A percentile compares a stretch with the other conserved stretches of the same genome.
phyloP scores from a whole-genome alignment of 805 yeast genomes.

The Candida suzukii region DNA sequence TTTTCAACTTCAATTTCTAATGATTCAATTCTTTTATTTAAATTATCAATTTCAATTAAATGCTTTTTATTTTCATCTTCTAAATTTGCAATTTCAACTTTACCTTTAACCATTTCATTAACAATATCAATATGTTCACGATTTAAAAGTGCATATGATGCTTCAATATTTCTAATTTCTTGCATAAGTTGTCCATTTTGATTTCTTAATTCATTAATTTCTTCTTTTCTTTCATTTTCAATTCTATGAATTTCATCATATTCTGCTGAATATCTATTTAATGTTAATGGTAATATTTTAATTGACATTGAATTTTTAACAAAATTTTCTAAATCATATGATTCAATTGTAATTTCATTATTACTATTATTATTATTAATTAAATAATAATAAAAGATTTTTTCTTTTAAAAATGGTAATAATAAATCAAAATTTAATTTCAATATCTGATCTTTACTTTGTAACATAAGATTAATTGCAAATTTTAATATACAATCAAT shows the following conservation, averaged over 20 bases:
- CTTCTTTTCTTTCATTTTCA: constrained; percentile 60
- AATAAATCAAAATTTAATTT: constrained; percentile 68
- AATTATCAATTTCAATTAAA: constrained; percentile 38
- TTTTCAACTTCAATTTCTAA: constrained; percentile 27
- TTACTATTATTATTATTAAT: constrained; percentile 1
- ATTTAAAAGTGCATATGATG: constrained; percentile 60
- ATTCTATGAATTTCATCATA: constrained; percentile 62
- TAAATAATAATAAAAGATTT: constrained; percentile 61
- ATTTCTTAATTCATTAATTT: constrained; percentile 49
- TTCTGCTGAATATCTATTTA: constrained; percentile 67
- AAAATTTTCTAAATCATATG: constrained; percentile 63
- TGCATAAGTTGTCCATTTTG: constrained; percentile 67
- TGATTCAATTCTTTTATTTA: constrained; percentile 33
- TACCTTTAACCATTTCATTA: constrained; percentile 76
- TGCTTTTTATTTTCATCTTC: constrained; percentile 70
- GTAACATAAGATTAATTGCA: constrained; percentile 71
- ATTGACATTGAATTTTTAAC: constrained; percentile 75
- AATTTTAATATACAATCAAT: constrained; percentile 79
- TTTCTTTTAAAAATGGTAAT: constrained; percentile 70
- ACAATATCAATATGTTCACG: constrained; percentile 83
- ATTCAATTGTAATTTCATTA: constrained; percentile 14
- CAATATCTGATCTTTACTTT: constrained; percentile 55
- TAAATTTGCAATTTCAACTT: constrained; percentile 67
- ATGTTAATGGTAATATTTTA: constrained; percentile 62
- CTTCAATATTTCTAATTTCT: constrained; percentile 68